Conservation (phyloP, 768 basidiomycete genomes). For the Rhodotorula toruloides region DNA sequence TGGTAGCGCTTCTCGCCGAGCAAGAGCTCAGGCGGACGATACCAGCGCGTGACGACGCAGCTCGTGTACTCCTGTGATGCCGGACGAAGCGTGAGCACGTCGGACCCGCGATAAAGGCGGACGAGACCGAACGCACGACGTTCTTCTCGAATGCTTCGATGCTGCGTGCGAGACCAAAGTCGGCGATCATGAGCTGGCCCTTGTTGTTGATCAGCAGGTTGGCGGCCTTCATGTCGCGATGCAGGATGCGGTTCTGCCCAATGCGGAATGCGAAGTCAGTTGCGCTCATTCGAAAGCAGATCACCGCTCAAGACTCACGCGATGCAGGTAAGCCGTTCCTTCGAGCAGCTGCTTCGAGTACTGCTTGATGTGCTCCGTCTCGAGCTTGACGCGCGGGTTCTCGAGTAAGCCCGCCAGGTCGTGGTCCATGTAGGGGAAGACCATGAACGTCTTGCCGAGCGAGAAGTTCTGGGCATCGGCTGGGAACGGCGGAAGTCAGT, state of each 20-base stretch:
- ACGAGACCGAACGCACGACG: background rate
- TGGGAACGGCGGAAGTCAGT: background rate
- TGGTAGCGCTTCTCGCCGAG: conserved; percentile 85
- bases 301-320: conserved; percentile 53
- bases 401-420: conserved; percentile 91
- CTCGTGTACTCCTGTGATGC: conserved; percentile 78
- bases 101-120: conserved; percentile 12
- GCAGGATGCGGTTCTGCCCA: conserved; percentile 82
- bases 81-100: background rate
- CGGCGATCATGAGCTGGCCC: conserved; percentile 80
- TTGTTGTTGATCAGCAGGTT: conserved; percentile 87
- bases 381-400: conserved; percentile 67
- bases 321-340: conserved; percentile 92
- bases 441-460: conserved; percentile 88
- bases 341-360: conserved; percentile 95
- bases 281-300: background rate
- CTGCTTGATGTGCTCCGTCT: conserved; percentile 81
- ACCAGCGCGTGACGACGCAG: conserved; percentile 92
- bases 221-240: conserved; percentile 98
- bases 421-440: conserved; percentile 99
- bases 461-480: conserved; percentile 27
- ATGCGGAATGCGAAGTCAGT: too few relatives aligned
- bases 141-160: conserved; percentile 6
- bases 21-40: conserved; percentile 85
- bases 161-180: conserved; percentile 85